A percentile compares a stretch with the other conserved stretches of the same genome.
Conservation (phyloP, 371 early-diverging fungal species). For the Apophysomyces ossiformis region DNA sequence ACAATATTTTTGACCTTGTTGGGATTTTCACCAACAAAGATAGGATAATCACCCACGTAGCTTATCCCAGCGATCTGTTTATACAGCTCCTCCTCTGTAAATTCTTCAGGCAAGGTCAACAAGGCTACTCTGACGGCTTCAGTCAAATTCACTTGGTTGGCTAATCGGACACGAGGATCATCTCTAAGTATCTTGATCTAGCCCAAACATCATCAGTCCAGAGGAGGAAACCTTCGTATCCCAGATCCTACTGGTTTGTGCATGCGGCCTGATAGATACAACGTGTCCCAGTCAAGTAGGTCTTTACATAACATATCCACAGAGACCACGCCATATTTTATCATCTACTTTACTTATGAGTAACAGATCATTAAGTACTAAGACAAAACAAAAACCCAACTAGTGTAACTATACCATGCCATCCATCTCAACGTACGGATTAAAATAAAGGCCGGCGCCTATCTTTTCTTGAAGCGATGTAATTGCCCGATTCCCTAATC, state of each 20-base stretch:
- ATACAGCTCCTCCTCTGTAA: constrained; percentile 82
- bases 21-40: constrained; percentile 90
- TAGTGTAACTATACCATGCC: constrained; percentile 54
- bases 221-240: neutral
- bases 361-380: neutral
- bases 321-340: constrained; percentile 96
- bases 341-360: constrained; percentile 39
- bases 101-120: constrained; percentile 77
- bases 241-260: constrained; percentile 81
- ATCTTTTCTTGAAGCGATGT: constrained; percentile 77
- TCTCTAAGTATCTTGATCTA: constrained; percentile 79
- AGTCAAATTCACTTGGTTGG: constrained; percentile 82
- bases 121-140: constrained; percentile 84
- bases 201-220: neutral
- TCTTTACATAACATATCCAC: constrained; percentile 83
- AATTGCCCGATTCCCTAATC: constrained; percentile 72
- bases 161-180: constrained; percentile 81
- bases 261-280: constrained; percentile 93
- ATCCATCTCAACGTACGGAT: constrained; percentile 83
- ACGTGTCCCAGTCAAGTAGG: constrained; percentile 87
- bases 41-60: constrained; percentile 89
- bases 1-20: constrained; percentile 92
- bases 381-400: constrained; percentile 28
- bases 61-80: constrained; percentile 80
- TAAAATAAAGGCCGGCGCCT: constrained; percentile 92